These are phyloP conservation scores for Coemansia sp. DNA, from an alignment of 192 early-diverging fungal genomes.

Conservation along the genomic window DNA sequence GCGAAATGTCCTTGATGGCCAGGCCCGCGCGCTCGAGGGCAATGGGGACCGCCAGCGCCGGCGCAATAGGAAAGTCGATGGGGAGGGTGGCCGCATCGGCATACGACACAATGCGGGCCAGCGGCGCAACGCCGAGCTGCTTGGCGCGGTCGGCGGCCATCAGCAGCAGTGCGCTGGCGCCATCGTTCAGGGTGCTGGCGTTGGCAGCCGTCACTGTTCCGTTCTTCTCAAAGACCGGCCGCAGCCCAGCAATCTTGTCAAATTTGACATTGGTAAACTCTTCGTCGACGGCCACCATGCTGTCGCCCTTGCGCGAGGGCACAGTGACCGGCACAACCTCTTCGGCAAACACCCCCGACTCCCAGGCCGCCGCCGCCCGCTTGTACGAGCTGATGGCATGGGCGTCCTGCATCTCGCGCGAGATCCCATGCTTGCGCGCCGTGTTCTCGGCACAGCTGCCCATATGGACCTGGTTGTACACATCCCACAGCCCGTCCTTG, in stretches of 20 bases:
- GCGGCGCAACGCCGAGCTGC: slow-evolving; percentile 71
- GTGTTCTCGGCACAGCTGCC: slow-evolving; percentile 80
- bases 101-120: slow-evolving; percentile 81
- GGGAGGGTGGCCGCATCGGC: slow-evolving; percentile 89
- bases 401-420: slow-evolving; percentile 85
- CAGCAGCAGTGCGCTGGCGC: slow-evolving; percentile 86
- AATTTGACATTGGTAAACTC: slow-evolving; percentile 92
- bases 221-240: slow-evolving; percentile 79
- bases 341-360: slow-evolving; percentile 66
- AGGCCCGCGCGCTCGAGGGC: slow-evolving; percentile 84
- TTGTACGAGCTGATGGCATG: slow-evolving; percentile 84
- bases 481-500: slow-evolving; percentile 95
- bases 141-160: slow-evolving; percentile 71
- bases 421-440: slow-evolving; percentile 77
- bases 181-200: slow-evolving; percentile 92
- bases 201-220: slow-evolving; percentile 96
- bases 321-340: slow-evolving; percentile 85
- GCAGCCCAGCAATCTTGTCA: slow-evolving; percentile 76
- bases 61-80: slow-evolving; percentile 94
- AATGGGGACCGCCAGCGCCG: slow-evolving; percentile 84
- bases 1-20: slow-evolving; percentile 72
- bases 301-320: slow-evolving; percentile 77
- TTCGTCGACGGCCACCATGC: slow-evolving; percentile 75
- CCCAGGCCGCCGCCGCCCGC: slow-evolving; percentile 84
- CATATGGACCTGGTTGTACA: slow-evolving; percentile 85